phyloP scores from a whole-genome alignment of 2,329 filamentous ascomycete genomes.

The Ilyonectria robusta region DNA sequence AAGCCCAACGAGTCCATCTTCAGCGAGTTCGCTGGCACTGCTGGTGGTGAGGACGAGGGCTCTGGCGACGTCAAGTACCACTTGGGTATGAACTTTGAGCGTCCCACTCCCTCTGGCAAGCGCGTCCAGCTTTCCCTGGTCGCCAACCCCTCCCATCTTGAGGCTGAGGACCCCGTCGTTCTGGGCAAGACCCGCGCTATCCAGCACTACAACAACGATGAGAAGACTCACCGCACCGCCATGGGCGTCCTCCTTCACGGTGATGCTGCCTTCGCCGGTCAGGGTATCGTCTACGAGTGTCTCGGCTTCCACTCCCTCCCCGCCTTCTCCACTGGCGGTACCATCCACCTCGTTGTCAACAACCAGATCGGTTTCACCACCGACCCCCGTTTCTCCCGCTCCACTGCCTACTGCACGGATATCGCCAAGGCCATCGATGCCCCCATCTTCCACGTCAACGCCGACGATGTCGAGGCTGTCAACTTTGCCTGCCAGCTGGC shows the following conservation, averaged over 20 bases:
- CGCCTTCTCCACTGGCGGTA: conserved; percentile 96
- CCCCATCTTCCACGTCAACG: conserved; percentile 99
- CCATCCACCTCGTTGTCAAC: conserved; percentile 97
- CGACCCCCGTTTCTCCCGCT: conserved; percentile 96
- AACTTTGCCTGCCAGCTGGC: conserved; percentile 99
- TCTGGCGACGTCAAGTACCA: conserved; percentile 99
- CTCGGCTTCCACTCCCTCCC: conserved; percentile 97
- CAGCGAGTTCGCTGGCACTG: conserved; percentile 93
- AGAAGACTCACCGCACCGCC: conserved; percentile 87
- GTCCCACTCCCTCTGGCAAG: conserved; percentile 97
- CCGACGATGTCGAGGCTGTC: conserved; percentile 97
- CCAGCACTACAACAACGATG: conserved; percentile 98
- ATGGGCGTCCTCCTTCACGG: conserved; percentile 98
- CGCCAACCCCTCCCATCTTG: conserved; percentile 97
- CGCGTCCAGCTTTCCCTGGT: conserved; percentile 99
- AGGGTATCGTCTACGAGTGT: conserved; percentile 98
- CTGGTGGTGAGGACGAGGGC: conserved; percentile 92
- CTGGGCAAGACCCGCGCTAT: conserved; percentile 98
- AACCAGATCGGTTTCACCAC: conserved; percentile 99
- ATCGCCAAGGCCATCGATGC: conserved; percentile 99
- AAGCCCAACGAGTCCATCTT: conserved; percentile 99
- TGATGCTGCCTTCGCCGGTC: conserved; percentile 95
- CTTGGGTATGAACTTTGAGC: conserved; percentile 99
- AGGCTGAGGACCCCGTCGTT: conserved; percentile 98
- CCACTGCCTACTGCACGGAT: conserved; percentile 98